These are phyloP conservation scores for Verticillium albo-atrum DNA, from an alignment of 2,329 filamentous ascomycete genomes.

Conservation along the genomic window DNA sequence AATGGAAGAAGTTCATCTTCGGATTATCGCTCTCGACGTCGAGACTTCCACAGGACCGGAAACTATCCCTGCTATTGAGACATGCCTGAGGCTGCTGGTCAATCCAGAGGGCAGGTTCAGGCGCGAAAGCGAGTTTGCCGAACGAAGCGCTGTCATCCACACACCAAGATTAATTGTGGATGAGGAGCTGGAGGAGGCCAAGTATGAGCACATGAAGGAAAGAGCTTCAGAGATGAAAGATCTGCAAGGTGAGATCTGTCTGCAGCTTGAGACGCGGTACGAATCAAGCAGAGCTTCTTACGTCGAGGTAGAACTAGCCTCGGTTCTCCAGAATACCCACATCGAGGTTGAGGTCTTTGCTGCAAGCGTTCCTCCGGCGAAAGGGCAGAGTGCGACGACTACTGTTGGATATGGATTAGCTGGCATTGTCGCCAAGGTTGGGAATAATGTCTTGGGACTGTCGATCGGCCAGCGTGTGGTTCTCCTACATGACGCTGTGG, in stretches of 20 bases:
- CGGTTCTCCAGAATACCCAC: background rate
- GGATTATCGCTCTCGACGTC: constrained; percentile 1
- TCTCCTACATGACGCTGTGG: background rate
- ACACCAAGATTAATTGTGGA: constrained; percentile 2
- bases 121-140: constrained; percentile 19
- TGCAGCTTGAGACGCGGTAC: background rate
- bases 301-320: background rate
- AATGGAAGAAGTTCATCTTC: background rate
- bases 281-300: background rate
- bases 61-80: background rate
- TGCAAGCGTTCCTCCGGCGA: background rate
- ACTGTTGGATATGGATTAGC: background rate
- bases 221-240: background rate
- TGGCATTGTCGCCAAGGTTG: background rate
- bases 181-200: constrained; percentile 2
- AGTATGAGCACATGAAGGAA: background rate
- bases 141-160: constrained; percentile 18
- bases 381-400: no score
- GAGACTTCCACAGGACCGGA: background rate
- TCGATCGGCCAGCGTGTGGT: background rate
- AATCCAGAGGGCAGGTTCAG: background rate
- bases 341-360: constrained; percentile 8
- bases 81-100: background rate
- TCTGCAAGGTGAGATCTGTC: background rate
- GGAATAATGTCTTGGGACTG: background rate